phyloP scores from a whole-genome alignment of 768 basidiomycete genomes.

The Tricholoma flavovirens region DNA sequence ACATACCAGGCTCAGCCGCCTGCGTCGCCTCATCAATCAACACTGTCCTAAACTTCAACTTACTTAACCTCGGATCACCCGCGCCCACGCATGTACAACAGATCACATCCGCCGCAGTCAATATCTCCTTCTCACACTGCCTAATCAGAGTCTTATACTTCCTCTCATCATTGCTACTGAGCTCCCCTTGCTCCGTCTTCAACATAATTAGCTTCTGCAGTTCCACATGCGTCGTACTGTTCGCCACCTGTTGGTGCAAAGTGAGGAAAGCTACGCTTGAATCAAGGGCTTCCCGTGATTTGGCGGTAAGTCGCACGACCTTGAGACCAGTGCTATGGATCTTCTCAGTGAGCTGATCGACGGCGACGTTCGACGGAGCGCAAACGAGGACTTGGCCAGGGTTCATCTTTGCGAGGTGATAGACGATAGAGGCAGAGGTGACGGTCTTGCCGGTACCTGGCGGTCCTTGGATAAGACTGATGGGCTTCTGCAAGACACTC shows the following conservation, averaged over 20 bases:
- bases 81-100: slow-evolving; percentile 98
- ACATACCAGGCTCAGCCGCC: slow-evolving; percentile 88
- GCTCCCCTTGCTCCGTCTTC: slow-evolving; percentile 95
- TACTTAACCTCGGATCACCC: slow-evolving; percentile 92
- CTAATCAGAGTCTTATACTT: slow-evolving; percentile 96
- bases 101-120: slow-evolving; percentile 93
- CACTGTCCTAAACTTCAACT: slow-evolving; percentile 97
- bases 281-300: slow-evolving; percentile 96
- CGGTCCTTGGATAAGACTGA: slow-evolving; percentile 96
- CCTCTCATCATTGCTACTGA: slow-evolving; percentile 94
- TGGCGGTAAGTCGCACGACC: slow-evolving; percentile 95
- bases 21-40: slow-evolving; percentile 99
- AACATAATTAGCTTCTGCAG: slow-evolving; percentile 97
- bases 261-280: slow-evolving; percentile 94
- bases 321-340: slow-evolving; percentile 99
- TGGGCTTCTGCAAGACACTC: slow-evolving; percentile 95
- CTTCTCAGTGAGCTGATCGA: slow-evolving; percentile 98
- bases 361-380: slow-evolving; percentile 98
- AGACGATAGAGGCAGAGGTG: slow-evolving; percentile 97
- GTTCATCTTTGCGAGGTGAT: slow-evolving; percentile 99
- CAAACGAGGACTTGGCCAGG: slow-evolving; percentile 98
- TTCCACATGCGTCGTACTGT: slow-evolving; percentile 93
- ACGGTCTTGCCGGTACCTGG: slow-evolving; percentile 99
- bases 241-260: slow-evolving; percentile 95
- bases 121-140: slow-evolving; percentile 96